Base-by-base conservation (phyloP, 2,329 filamentous ascomycete genomes). In the Xylariaceae sp. region DNA sequence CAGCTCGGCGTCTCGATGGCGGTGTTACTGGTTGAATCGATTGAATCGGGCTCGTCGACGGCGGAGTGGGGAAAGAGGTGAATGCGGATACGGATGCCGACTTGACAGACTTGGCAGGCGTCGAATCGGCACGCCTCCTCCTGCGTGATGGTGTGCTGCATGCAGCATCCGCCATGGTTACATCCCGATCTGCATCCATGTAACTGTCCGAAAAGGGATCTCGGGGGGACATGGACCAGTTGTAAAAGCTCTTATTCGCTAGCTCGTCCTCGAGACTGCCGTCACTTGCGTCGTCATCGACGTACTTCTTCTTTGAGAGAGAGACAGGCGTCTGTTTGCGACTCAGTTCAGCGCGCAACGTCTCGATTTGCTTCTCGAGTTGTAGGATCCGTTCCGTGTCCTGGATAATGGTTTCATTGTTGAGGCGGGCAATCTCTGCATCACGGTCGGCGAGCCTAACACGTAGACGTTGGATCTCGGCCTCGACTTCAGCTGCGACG, bases 21-120 rank as follows among this genome's bases (percentile, higher is more conserved):
- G 80, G 80, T 1, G 78, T 77, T 0, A 67, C 59, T 0, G 71
- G 69, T 3, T 42, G 37, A 30, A 64, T 55, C 3, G 64, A 3
- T 50, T 50, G 48, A n/a, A 15, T 64, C 1, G 69, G 60, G 63
- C 82, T 85, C 0, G 82, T 85, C 2, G 78, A 76, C 1, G 82
- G 82, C 0, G 82, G 82, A 0, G 81, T 82, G 3, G 78, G 78
- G 62, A 84, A 83, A 0, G 80, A 82, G 15, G 53, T 57, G 1
- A 61, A 58, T n/a, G 50, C 55, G 2, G 58, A 56, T 30, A 11
- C 23, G 4, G 23, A 30, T 30, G 23, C 23, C 23, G 23, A 30
- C 23, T 30, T 30, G 23, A 30, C 11, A 8, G 37, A 10, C 37
- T 42, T 42, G 2, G 37, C 11, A 42, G 37, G 37, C 17, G 51